Conservation (phyloP, 805 yeast genomes). For the Suhomyces sp. region DNA sequence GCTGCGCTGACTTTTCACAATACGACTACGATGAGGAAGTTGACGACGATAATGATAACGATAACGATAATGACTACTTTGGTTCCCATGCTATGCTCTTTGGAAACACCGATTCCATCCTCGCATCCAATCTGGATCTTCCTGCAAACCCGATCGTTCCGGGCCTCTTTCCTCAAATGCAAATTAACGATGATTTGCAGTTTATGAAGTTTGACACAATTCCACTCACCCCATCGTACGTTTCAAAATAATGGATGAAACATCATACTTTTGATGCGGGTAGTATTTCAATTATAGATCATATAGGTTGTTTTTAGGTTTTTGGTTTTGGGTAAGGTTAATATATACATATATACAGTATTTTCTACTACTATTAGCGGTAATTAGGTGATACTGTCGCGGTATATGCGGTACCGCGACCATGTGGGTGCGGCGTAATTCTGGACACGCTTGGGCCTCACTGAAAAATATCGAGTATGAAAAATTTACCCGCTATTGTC, state of each 20-base stretch:
- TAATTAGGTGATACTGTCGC: neutral
- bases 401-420: neutral
- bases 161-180: conserved; percentile 36
- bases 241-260: conserved; percentile 7
- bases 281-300: conserved; percentile 1
- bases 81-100: neutral
- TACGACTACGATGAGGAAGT: conserved; percentile 10
- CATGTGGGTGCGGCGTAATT: neutral
- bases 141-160: conserved; percentile 31
- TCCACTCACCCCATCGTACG: conserved; percentile 29
- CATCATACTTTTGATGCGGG: neutral
- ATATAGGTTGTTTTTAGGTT: neutral
- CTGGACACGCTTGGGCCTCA: neutral
- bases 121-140: neutral
- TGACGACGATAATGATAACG: conserved; percentile 9
- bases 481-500: neutral
- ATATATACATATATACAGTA: neutral
- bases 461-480: conserved; percentile 1
- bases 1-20: neutral
- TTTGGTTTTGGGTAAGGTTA: neutral
- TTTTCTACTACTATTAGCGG: neutral
- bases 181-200: conserved; percentile 19
- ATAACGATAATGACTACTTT: conserved; percentile 3
- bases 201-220: conserved; percentile 25
- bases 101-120: neutral